Base-by-base conservation (phyloP, 139 green algal genomes). In the Marvania coccoides region DNA sequence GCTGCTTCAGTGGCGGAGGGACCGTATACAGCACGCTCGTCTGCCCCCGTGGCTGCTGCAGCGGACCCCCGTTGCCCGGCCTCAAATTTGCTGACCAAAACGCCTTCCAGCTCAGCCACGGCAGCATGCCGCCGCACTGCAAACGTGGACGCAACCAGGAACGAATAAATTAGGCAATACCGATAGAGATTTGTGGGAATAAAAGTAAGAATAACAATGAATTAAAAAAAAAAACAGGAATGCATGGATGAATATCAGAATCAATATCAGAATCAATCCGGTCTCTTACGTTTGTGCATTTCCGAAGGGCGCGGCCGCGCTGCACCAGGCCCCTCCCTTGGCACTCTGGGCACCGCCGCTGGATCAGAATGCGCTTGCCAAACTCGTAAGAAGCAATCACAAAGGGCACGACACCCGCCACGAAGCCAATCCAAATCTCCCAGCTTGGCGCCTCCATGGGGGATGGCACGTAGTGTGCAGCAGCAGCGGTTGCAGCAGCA, bases 81-180 rank as follows among this genome's bases (percentile, higher is more conserved):
- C 71, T 31, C 5, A 84, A 78, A 12, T 79, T 91, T 8, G 79
- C 81, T 8, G 76, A 79, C 12, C 91, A 79, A 71, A 95, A 95
- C 51, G 82, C 68, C 40, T 78, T 78, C 89, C 87, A 94, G 35
- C 71, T 71, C 46, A 87, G 74, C 89, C 89, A 95, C 0, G 89
- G 89, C 64, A 95, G 90, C 72, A 95, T 89, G 35, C 89, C 89
- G 10, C 89, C 89, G 60, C 89, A 94, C 47, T 88, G 55, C 28
- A 73, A 70, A 59, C 86, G 90, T 53, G 90, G 90, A 19, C 72
- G 40, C 34, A 51, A 37, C 3, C 46, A 63, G 7, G n/a, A 31
- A 30, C 51, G 9, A 12, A 15, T 10, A 26, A 63, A 48, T 26
- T 24, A 66, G 9, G 40, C 23, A 6, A 63, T 38, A 47, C 26